These are phyloP conservation scores for Aureobasidium vineae DNA, from an alignment of 2,329 filamentous ascomycete genomes.

Conservation along the genomic window DNA sequence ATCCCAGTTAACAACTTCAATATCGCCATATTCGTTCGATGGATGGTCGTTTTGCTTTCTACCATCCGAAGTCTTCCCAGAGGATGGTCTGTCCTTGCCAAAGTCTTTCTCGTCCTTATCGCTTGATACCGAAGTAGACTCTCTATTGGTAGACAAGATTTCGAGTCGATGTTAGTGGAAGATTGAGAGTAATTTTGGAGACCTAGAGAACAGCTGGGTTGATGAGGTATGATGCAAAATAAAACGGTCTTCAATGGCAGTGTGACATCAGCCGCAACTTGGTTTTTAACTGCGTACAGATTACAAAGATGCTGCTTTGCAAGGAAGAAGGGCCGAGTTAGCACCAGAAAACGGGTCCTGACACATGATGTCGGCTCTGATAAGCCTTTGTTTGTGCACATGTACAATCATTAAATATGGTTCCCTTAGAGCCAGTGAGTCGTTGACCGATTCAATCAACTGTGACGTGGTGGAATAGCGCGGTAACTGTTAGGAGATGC, in stretches of 20 bases:
- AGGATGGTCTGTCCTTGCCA: background rate
- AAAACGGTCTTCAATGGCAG: background rate
- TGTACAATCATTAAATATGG: background rate
- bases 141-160: conserved; percentile 2
- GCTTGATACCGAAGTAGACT: background rate
- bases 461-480: background rate
- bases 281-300: background rate
- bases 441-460: background rate
- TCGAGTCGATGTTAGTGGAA: background rate
- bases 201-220: background rate
- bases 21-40: conserved; percentile 12
- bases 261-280: conserved; percentile 11
- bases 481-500: background rate
- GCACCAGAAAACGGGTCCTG: conserved; percentile 1
- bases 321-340: conserved; percentile 5
- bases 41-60: background rate
- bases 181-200: background rate
- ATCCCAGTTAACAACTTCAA: conserved; percentile 30
- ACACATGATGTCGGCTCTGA: background rate
- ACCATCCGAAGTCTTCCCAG: background rate
- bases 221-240: background rate
- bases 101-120: background rate
- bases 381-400: background rate
- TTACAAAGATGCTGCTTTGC: conserved; percentile 8
- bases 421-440: background rate